Base-by-base conservation (phyloP, 768 basidiomycete genomes). In the Pisolithus sp. region DNA sequence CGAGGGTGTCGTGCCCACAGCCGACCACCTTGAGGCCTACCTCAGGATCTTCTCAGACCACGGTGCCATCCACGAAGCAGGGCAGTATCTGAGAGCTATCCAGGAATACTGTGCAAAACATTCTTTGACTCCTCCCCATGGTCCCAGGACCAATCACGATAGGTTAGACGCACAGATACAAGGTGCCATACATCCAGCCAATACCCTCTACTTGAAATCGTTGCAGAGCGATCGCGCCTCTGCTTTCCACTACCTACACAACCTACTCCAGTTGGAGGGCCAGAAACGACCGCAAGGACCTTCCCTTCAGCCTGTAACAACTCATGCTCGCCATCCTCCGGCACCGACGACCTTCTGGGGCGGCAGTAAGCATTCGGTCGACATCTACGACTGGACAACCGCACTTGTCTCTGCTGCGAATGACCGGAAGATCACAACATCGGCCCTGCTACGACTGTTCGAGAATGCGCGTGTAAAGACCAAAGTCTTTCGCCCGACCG, bases 301-400 rank as follows among this genome's bases (percentile, higher is more conserved):
- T 52, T 51, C 49, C 40, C 51, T 48, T 9, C 36, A 37, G 23
- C 31, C 55, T 31, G 46, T 52, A 13, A 34, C 31, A 21, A 41
- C 5, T 48, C 44, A n/a, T 38, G 49, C 30, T 23, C 46, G 8
- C 4, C 46, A 18, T 6, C 10, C 41, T 10, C 34, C 38, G 4
- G 17, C 37, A 12, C 21, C 21, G 4, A 26, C 42, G 24, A 36
- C 49, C 12, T 57, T 53, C 17, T 54, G 44, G 53, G 46, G 49
- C 46, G 53, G 43, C 39, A 44, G 56, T 13, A 70, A 71, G 50
- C 57, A 65, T 18, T 55, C 57, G 30, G 56, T 73, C 13, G 73
- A 79, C 48, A 67, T 76, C 0, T 73, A 74, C 53, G 73, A 78
- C 50, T 75, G 73, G 66, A 79, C 76, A 0, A 67, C 77, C 0